A percentile compares a stretch with the other conserved stretches of the same genome.
Conservation (phyloP, 768 basidiomycete species). For the Boletus rubescentipes region DNA sequence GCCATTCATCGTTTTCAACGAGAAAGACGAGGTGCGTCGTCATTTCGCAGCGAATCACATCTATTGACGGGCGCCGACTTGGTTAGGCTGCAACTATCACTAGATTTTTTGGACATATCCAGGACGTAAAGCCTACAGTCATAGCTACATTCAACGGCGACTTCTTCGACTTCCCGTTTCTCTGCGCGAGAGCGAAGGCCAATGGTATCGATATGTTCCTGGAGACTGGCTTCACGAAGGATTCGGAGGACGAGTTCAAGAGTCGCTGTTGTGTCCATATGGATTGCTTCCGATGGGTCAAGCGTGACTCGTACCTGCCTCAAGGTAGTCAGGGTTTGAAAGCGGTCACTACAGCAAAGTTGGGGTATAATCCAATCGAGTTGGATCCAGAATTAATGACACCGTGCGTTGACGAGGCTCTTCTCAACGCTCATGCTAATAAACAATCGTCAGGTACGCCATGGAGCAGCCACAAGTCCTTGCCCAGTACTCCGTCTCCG, state of each 20-base stretch:
- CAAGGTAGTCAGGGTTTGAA: conserved; percentile 99
- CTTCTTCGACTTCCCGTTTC: conserved; percentile 98
- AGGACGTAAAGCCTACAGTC: conserved; percentile 91
- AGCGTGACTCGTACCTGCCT: conserved; percentile 96
- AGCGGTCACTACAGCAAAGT: conserved; percentile 92
- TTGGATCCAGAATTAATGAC: conserved; percentile 99
- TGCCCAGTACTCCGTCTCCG: conserved; percentile 98
- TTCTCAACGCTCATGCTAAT: background rate
- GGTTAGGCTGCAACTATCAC: conserved; percentile 74
- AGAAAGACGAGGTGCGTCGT: conserved; percentile 75
- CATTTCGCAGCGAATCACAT: background rate
- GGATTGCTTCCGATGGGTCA: conserved; percentile 99
- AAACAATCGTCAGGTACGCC: conserved; percentile 66
- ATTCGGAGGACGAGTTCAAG: conserved; percentile 94
- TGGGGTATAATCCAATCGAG: conserved; percentile 96
- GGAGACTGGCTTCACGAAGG: conserved; percentile 90
- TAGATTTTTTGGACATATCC: conserved; percentile 92
- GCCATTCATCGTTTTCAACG: conserved; percentile 94
- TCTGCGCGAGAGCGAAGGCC: conserved; percentile 76
- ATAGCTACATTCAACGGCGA: conserved; percentile 99
- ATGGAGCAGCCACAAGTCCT: conserved; percentile 92
- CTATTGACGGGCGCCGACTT: background rate
- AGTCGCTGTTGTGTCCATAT: conserved; percentile 91
- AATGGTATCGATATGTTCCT: conserved; percentile 97
- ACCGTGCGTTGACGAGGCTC: conserved; percentile 60